These are phyloP conservation scores for Conidiobolus incongruus DNA, from an alignment of 371 early-diverging fungal genomes.

Conservation along the genomic window DNA sequence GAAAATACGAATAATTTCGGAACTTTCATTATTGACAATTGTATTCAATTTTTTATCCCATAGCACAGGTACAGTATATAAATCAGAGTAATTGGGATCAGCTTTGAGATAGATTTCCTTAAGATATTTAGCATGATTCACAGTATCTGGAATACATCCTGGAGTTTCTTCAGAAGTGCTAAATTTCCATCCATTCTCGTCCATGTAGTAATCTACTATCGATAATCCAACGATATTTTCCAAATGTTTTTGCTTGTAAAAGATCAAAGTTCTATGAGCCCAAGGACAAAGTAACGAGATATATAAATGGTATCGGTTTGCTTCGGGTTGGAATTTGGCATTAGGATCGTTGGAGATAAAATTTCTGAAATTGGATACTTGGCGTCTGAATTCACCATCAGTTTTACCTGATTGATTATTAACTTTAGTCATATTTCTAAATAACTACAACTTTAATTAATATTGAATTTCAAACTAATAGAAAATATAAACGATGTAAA, in stretches of 20 bases:
- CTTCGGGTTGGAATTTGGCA: constrained; percentile 52
- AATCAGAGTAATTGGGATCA: constrained; percentile 20
- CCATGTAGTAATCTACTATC: constrained; percentile 60
- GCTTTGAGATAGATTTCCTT: constrained; percentile 80
- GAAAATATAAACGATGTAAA: too few species aligned
- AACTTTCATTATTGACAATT: constrained; percentile 90
- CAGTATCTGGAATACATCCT: constrained; percentile 54
- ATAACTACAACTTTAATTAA: too few species aligned
- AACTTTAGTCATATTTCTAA: too few species aligned
- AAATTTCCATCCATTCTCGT: constrained; percentile 66
- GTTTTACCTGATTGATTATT: too few species aligned
- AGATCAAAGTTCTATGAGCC: constrained; percentile 77
- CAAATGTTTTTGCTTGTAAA: constrained; percentile 67
- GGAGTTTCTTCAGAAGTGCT: constrained; percentile 38
- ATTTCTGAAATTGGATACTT: constrained; percentile 64
- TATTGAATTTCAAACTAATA: too few species aligned
- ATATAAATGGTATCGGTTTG: constrained; percentile 52
- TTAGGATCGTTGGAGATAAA: constrained; percentile 21
- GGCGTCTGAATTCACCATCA: constrained; percentile 73
- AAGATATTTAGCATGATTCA: constrained; percentile 43
- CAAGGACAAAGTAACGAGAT: constrained; percentile 70
- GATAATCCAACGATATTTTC: constrained; percentile 54
- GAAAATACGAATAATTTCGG: constrained; percentile 88
- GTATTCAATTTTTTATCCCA: constrained; percentile 81
- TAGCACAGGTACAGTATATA: constrained; percentile 72